These are phyloP conservation scores for Fusarium sp. DNA, from an alignment of 2,329 filamentous ascomycete genomes.

Conservation along the genomic window DNA sequence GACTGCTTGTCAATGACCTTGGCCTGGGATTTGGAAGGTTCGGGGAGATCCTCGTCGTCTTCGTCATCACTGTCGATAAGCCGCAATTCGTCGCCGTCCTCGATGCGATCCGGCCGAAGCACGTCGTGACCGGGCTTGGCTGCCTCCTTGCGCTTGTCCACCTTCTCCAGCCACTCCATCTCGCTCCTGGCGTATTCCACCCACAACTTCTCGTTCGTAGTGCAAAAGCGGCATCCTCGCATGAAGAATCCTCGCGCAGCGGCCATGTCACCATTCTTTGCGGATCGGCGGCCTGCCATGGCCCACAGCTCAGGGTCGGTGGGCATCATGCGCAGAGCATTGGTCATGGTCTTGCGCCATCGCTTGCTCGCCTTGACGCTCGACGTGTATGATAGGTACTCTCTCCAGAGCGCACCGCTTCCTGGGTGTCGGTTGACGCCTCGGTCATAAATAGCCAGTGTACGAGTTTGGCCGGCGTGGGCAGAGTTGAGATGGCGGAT, in stretches of 20 bases:
- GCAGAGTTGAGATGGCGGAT: slow-evolving; percentile 75
- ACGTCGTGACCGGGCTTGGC: slow-evolving; percentile 61
- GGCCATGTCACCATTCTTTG: slow-evolving; percentile 86
- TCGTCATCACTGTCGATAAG: slow-evolving; percentile 60
- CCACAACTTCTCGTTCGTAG: slow-evolving; percentile 80
- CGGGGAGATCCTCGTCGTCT: slow-evolving; percentile 58
- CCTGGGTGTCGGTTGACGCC: slow-evolving; percentile 87
- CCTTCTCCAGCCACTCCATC: slow-evolving; percentile 89
- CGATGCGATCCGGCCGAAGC: slow-evolving; percentile 60
- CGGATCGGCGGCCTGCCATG: slow-evolving; percentile 82
- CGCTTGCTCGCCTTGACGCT: slow-evolving; percentile 74
- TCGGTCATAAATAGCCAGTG: slow-evolving; percentile 91
- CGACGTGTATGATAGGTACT: slow-evolving; percentile 86
- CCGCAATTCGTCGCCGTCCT: slow-evolving; percentile 62
- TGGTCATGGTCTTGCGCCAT: slow-evolving; percentile 73
- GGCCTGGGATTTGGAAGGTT: slow-evolving; percentile 55
- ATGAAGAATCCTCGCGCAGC: slow-evolving; percentile 88
- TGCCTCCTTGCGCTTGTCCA: slow-evolving; percentile 77
- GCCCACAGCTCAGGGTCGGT: slow-evolving; percentile 87
- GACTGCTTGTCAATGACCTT: slow-evolving; percentile 62
- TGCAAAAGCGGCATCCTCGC: slow-evolving; percentile 90
- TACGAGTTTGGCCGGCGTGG: slow-evolving; percentile 81
- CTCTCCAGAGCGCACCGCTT: slow-evolving; percentile 85
- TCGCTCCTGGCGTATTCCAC: slow-evolving; percentile 91
- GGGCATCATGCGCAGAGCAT: slow-evolving; percentile 86